Evolutionary conservation across 2,329 filamentous ascomycete genomes (phyloP).

Genomic region (Fusarium vanettenii): DNA sequence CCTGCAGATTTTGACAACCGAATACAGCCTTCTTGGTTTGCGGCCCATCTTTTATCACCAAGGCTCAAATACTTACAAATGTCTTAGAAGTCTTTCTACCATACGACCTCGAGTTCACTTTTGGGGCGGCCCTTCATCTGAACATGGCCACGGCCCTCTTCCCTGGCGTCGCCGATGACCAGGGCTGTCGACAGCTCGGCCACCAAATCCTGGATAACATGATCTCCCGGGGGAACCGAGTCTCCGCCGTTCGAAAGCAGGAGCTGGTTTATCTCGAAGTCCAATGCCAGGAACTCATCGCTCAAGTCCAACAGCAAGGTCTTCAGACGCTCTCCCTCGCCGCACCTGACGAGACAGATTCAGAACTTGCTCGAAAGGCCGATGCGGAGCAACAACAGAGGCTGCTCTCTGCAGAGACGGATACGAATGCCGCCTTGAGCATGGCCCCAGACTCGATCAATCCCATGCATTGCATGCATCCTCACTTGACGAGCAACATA

Average conservation of each 20-base stretch:
- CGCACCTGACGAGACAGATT: slow-evolving; percentile 10
- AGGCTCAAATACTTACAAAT: background rate
- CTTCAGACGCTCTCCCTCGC: slow-evolving; percentile 41
- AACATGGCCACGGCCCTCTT: slow-evolving; percentile 52
- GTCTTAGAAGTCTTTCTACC: slow-evolving; percentile 50
- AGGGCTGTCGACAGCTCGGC: slow-evolving; percentile 33
- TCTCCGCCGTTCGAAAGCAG: slow-evolving; percentile 48
- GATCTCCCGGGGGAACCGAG: slow-evolving; percentile 47
- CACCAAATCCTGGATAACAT: slow-evolving; percentile 50
- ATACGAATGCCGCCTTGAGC: background rate
- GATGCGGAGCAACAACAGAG: slow-evolving; percentile 15
- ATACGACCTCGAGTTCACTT: slow-evolving; percentile 53
- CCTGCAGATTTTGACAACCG: slow-evolving; percentile 51
- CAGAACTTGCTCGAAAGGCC: background rate
- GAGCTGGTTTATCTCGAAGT: slow-evolving; percentile 47
- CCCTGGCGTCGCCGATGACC: slow-evolving; percentile 43
- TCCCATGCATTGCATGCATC: slow-evolving; percentile 8
- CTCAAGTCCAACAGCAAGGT: slow-evolving; percentile 40
- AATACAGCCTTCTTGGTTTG: slow-evolving; percentile 51
- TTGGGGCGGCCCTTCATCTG: slow-evolving; percentile 49
- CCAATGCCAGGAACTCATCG: slow-evolving; percentile 43
- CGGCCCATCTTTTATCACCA: background rate
- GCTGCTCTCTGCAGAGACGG: background rate
- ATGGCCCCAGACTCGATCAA: background rate
- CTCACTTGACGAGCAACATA: slow-evolving; percentile 36